Evolutionary conservation across 2,329 filamentous ascomycete genomes (phyloP).

Genomic region (Colletotrichum sp.): DNA sequence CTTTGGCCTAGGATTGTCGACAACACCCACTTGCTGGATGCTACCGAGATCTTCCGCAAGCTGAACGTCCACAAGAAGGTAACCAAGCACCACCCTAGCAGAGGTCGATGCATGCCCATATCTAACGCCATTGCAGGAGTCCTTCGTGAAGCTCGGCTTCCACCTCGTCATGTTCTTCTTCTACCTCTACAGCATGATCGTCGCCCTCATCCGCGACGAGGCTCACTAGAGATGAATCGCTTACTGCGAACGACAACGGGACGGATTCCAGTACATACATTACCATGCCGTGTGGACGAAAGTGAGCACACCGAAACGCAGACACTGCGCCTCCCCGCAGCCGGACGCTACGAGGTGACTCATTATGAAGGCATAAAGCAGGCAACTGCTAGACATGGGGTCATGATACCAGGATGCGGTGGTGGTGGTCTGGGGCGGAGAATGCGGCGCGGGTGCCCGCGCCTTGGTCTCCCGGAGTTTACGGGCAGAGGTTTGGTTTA

Average conservation of each 20-base stretch:
- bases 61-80: constrained; percentile 99
- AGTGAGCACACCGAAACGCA: neutral
- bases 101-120: neutral
- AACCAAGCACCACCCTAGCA: constrained; percentile 17
- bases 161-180: constrained; percentile 99
- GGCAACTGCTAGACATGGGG: constrained; percentile 17
- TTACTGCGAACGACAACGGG: constrained; percentile 16
- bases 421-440: neutral
- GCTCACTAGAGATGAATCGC: constrained; percentile 64
- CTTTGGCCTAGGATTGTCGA: constrained; percentile 79
- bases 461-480: neutral
- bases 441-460: neutral
- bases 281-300: constrained; percentile 8
- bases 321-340: neutral
- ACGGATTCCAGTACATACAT: constrained; percentile 19
- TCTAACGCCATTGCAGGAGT: constrained; percentile 70
- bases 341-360: constrained; percentile 5
- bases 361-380: constrained; percentile 1
- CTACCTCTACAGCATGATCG: constrained; percentile 99
- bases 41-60: constrained; percentile 99
- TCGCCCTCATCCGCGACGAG: constrained; percentile 95
- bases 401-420: constrained; percentile 21
- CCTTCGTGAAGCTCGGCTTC: constrained; percentile 98
- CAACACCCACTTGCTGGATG: constrained; percentile 95
- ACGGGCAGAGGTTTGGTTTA: neutral